A percentile compares a stretch with the other conserved stretches of the same genome.
Conservation (phyloP, 164 flowering plant species). For the Litsea cubeba region DNA sequence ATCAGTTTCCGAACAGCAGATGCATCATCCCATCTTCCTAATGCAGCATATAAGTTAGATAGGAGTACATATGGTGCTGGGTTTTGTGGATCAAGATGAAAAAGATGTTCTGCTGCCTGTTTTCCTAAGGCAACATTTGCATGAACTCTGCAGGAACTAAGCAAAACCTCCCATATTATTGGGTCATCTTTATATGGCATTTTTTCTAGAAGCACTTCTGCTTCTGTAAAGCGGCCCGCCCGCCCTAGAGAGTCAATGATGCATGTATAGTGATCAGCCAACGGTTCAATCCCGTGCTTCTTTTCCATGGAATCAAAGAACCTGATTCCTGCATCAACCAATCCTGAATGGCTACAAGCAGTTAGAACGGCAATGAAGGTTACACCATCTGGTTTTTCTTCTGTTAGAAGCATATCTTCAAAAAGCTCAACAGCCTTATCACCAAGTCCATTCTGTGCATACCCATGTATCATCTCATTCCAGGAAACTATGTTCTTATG, state of each 20-base stretch:
- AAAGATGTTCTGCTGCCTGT: constrained; percentile 69
- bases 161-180: constrained; percentile 76
- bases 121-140: constrained; percentile 55
- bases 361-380: constrained; percentile 70
- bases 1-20: constrained; percentile 48
- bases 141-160: constrained; percentile 77
- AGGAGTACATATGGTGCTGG: constrained; percentile 69
- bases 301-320: constrained; percentile 60
- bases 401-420: constrained; percentile 44
- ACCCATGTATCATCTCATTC: constrained; percentile 92
- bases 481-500: constrained; percentile 54
- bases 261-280: constrained; percentile 65
- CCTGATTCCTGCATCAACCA: constrained; percentile 54
- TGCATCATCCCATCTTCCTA: constrained; percentile 80
- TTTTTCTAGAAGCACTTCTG: constrained; percentile 47
- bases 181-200: constrained; percentile 69
- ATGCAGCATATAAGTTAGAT: constrained; percentile 61
- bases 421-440: constrained; percentile 55
- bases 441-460: constrained; percentile 78
- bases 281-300: constrained; percentile 49
- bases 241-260: constrained; percentile 67
- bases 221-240: constrained; percentile 65
- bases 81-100: constrained; percentile 53
- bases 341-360: constrained; percentile 83
- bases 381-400: constrained; percentile 54